Evolutionary conservation across 257 asterid genomes (phyloP).

Genomic region (Petunia axillaris): DNA sequence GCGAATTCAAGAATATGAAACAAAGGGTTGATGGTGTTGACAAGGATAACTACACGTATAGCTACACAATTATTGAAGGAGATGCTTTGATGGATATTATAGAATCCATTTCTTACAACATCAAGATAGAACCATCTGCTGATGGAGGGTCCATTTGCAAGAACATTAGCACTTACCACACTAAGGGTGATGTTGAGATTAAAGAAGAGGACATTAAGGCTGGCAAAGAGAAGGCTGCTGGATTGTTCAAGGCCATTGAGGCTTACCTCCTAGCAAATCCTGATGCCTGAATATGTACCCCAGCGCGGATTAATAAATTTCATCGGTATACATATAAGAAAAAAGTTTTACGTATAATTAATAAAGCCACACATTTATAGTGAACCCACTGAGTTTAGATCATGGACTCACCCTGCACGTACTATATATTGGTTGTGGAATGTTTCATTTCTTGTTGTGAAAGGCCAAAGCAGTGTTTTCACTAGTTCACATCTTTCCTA

Average conservation of each 20-base stretch:
- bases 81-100: constrained; percentile 44
- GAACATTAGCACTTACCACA: constrained; percentile 40
- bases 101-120: constrained; percentile 45
- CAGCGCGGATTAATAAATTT: neutral
- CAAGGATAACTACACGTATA: constrained; percentile 42
- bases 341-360: too few relatives aligned
- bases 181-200: constrained; percentile 44
- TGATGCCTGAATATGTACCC: constrained; percentile 9
- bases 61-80: constrained; percentile 53
- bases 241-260: constrained; percentile 37
- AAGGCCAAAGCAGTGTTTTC: neutral
- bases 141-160: constrained; percentile 56
- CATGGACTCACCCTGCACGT: neutral
- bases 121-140: constrained; percentile 42
- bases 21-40: constrained; percentile 51
- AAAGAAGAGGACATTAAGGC: constrained; percentile 40
- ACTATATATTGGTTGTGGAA: neutral
- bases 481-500: neutral
- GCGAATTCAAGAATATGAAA: constrained; percentile 48
- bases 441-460: rapidly evolving
- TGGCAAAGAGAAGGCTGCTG: constrained; percentile 33
- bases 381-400: too few relatives aligned
- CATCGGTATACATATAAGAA: too few relatives aligned
- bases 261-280: constrained; percentile 40
- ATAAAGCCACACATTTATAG: too few relatives aligned